Evolutionary conservation across 305 asterid species (phyloP), one percentile per base, ranked within the genome.

Genomic region (Fraxinus latifolia): DNA sequence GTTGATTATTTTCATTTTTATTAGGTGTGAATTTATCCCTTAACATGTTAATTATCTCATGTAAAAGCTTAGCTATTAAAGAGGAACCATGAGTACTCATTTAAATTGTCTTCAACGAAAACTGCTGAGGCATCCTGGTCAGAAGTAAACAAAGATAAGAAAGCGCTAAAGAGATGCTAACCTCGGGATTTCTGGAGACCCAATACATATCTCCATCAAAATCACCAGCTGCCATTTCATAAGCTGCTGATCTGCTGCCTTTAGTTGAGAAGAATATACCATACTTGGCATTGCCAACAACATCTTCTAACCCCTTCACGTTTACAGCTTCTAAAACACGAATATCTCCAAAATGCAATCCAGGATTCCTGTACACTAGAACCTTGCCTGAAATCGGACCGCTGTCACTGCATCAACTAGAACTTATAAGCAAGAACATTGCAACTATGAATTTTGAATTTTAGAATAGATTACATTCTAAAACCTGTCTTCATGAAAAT

Each of bases 161-260:
- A 68, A 70, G 23, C 4, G 25, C 42, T 70, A 70, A 70, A 84
- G 25, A 14, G 32, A 83, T 58, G 83, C 84, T 71, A 80, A 95
- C 99, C 97, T 88, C 89, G 12, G 93, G 92, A 79, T 93, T 90
- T 80, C 91, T 87, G 50, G 99, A 95, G 84, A 95, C 90, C 97
- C 97, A 93, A 32, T 93, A 95, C 84, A 44, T 60, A 82, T 95
- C 99, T 7, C 98, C 99, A 84, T 93, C 99, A 81, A 92, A 95
- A 86, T 93, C 99, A n/a, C 99, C 97, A 76, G 92, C 91, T 25
- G 97, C 98, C 89, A 95, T 95, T 88, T 95, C 99, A 33, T 86
- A 88, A 47, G 98, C 94, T 0, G 92, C 98, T 4, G 98, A 93
- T 75, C 85, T 90, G 6, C 47, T 71, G 73, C 99, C 99, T 86